Base-by-base conservation (phyloP, 345 rosid species). In the Citrus unshiu region DNA sequence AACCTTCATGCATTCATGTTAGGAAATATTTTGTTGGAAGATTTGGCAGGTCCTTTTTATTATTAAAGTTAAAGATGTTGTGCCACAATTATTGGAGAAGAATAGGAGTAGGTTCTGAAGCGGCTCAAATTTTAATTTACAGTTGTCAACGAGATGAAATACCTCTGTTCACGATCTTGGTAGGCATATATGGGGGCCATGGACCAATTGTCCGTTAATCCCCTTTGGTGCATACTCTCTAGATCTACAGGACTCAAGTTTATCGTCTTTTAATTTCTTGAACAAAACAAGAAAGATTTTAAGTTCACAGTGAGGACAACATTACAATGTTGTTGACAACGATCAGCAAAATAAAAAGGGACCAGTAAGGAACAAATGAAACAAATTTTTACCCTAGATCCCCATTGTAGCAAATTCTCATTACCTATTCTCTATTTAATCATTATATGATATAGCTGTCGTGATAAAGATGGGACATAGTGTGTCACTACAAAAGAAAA, bases 391-490 rank as follows among this genome's bases (percentile, higher is more conserved):
- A 62, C 25, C 27, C 32, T 7, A 24, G 57, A 70, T 29, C 51
- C 29, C 37, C 59, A 29, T 34, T 49, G 39, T 27, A 5, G 73
- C 30, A 70, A 70, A 13, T 27, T 22, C 12, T 70, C 13, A 49
- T 46, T 51, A 70, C 56, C 35, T 32, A 49, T 70, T 49, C 59
- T 49, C 35, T 27, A 7, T 25, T 40, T 69, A 46, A 46, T 46
- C 24, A 58, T 73, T 56, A 57, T 29, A 12, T 25, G 9, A 3
- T 24, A 40, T 14, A 77, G 86, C 80, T 83, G 86, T 81, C 77
- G 24, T 75, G 81, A 80, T 30, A 82, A 78, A 59, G 89, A 82
- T 76, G 68, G 79, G 83, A 63, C 77, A 67, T 13, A 65, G 25
- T 72, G 61, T 19, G 24, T 67, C 29, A 57, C 51, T 68, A 6